These are phyloP conservation scores for Neopestalotiopsis sp. DNA, from an alignment of 2,329 filamentous ascomycete species.

Conservation along the genomic window DNA sequence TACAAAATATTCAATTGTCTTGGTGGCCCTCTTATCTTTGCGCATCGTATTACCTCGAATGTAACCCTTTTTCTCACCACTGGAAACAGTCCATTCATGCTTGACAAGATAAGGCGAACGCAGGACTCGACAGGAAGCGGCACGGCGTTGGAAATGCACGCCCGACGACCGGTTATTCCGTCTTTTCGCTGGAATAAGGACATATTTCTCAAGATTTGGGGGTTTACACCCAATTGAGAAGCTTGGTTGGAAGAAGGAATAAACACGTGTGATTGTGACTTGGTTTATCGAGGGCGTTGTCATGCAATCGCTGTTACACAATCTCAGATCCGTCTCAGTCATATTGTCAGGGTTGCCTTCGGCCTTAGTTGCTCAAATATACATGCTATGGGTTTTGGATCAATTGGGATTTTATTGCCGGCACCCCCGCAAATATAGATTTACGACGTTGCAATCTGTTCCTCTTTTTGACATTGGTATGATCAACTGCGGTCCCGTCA, in stretches of 20 bases:
- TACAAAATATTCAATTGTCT: background rate
- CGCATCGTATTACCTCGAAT: background rate
- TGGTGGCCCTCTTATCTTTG: background rate
- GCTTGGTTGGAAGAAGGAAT: too few species aligned
- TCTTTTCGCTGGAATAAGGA: background rate
- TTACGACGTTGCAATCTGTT: too few species aligned
- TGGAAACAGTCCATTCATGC: too few species aligned
- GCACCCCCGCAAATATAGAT: too few species aligned
- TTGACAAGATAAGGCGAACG: background rate
- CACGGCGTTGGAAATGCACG: background rate
- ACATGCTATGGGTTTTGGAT: background rate
- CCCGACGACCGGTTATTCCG: background rate
- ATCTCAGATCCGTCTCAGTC: background rate
- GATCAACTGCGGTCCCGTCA: too few species aligned
- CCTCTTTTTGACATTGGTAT: too few species aligned
- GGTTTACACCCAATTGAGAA: background rate
- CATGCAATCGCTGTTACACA: background rate
- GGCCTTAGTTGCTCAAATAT: background rate
- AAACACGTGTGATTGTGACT: too few species aligned
- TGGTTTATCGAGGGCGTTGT: background rate
- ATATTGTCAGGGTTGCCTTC: background rate
- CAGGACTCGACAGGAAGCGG: background rate
- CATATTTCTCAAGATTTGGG: background rate
- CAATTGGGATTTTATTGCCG: too few species aligned
- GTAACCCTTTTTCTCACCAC: background rate